phyloP scores from a whole-genome alignment of 1,284 basidiomycete species.

The Malassezia slooffiae region DNA sequence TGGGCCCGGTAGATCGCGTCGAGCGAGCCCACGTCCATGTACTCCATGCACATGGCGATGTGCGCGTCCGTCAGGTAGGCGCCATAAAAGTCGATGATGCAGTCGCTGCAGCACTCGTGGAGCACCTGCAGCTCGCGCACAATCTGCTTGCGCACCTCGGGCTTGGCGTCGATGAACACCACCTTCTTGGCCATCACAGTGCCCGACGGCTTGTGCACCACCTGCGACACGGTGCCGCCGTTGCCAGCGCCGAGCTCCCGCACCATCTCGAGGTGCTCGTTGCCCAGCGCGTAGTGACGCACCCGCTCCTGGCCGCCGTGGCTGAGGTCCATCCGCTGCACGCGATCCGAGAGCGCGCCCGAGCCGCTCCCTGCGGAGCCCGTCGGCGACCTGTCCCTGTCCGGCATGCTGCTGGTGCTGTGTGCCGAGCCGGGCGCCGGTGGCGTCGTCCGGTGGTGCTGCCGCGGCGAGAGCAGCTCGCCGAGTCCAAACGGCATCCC shows the following conservation, averaged over 20 bases:
- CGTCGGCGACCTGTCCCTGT: too few species aligned
- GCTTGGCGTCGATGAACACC: constrained; percentile 93
- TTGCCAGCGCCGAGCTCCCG: constrained; percentile 91
- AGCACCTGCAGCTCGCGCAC: constrained; percentile 94
- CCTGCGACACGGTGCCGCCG: constrained; percentile 90
- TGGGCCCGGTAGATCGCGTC: constrained; percentile 90
- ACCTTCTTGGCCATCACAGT: constrained; percentile 52
- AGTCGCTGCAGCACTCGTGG: constrained; percentile 84
- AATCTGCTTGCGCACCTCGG: constrained; percentile 93
- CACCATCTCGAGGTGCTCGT: constrained; percentile 55
- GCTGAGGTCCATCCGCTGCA: neutral
- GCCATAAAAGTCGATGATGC: constrained; percentile 93
- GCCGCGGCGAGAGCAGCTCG: too few species aligned
- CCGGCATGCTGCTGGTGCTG: too few species aligned
- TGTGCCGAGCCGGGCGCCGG: too few species aligned
- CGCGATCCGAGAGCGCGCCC: too few species aligned
- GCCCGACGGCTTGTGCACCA: constrained; percentile 36
- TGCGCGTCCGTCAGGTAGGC: constrained; percentile 92
- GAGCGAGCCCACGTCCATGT: constrained; percentile 65
- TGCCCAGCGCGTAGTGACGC: constrained; percentile 41
- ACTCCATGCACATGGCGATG: constrained; percentile 98
- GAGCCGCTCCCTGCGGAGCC: too few species aligned
- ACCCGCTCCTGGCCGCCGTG: neutral
- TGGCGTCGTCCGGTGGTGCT: too few species aligned
- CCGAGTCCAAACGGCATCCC: too few species aligned